Conservation (phyloP, 768 basidiomycete genomes). For the Collybia sordida region DNA sequence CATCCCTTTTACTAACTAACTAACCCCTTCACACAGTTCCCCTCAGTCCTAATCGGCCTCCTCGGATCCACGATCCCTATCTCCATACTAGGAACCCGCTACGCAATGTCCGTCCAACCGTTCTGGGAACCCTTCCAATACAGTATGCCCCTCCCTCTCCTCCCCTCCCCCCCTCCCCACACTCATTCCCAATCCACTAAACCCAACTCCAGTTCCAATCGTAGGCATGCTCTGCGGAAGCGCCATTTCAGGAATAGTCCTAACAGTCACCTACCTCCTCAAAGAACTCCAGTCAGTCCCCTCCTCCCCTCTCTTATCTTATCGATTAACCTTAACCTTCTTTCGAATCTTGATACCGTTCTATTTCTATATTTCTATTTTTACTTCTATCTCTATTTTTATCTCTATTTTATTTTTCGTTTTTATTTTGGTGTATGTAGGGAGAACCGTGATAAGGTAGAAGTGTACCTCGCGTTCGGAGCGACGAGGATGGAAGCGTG, state of each 20-base stretch:
- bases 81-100: slow-evolving; percentile 72
- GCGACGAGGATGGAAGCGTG: slow-evolving; percentile 84
- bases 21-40: slow-evolving; percentile 48
- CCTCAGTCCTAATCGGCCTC: slow-evolving; percentile 63
- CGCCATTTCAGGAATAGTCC: slow-evolving; percentile 74
- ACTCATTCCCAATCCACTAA: not conserved
- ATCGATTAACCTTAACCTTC: not conserved
- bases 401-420: too few species aligned
- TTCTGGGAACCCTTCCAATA: slow-evolving; percentile 88
- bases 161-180: not conserved
- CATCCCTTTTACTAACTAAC: too few species aligned
- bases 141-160: slow-evolving; percentile 44
- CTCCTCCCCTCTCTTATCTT: not conserved
- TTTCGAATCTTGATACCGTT: too few species aligned
- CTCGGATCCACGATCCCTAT: slow-evolving; percentile 77
- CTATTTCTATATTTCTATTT: too few species aligned
- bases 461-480: slow-evolving; percentile 84
- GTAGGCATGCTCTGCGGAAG: slow-evolving; percentile 87
- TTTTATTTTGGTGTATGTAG: too few species aligned
- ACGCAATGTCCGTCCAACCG: slow-evolving; percentile 72
- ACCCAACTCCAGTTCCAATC: slow-evolving; percentile 57
- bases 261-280: slow-evolving; percentile 66
- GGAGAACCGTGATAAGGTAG: slow-evolving; percentile 83
- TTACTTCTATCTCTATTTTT: too few species aligned
- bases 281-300: slow-evolving; percentile 68